phyloP scores from a whole-genome alignment of 805 yeast species.

The Pichia thaimueangensis region DNA sequence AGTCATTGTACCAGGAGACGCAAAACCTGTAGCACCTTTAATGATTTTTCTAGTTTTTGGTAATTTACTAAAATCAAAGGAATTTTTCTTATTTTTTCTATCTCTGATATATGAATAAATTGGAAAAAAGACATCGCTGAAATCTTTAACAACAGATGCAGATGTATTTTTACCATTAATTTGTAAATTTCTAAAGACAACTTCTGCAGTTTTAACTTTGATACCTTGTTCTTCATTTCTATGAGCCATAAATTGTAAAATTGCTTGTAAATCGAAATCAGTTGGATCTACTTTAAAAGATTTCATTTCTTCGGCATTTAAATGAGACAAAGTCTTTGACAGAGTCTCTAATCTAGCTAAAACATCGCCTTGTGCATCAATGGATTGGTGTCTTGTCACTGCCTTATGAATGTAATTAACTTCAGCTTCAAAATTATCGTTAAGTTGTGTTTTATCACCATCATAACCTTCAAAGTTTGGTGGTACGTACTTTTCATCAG shows the following conservation, averaged over 20 bases:
- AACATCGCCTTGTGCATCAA: constrained; percentile 2
- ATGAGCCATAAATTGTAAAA: constrained; percentile 33
- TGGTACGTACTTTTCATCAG: neutral
- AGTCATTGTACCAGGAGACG: constrained; percentile 47
- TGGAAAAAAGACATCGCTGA: constrained; percentile 39
- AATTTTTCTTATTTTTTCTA: constrained; percentile 14
- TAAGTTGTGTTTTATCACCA: neutral
- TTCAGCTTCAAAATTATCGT: neutral
- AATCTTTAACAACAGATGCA: constrained; percentile 39
- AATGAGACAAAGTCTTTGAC: constrained; percentile 11
- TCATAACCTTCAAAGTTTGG: neutral
- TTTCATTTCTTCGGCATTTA: constrained; percentile 15
- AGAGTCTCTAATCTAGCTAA: constrained; percentile 8
- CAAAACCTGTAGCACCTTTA: constrained; percentile 18
- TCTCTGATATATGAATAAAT: constrained; percentile 10
- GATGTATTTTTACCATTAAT: constrained; percentile 43
- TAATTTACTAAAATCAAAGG: constrained; percentile 18
- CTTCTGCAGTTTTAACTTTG: constrained; percentile 36
- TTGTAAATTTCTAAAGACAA: constrained; percentile 35
- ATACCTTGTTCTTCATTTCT: constrained; percentile 41
- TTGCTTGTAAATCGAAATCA: constrained; percentile 35
- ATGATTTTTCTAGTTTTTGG: constrained; percentile 20
- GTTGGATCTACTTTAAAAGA: constrained; percentile 13
- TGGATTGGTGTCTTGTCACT: neutral
- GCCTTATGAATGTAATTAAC: constrained; percentile 1